Conservation (phyloP, 352 stramenopile genomes). For the Pythium monospermum region DNA sequence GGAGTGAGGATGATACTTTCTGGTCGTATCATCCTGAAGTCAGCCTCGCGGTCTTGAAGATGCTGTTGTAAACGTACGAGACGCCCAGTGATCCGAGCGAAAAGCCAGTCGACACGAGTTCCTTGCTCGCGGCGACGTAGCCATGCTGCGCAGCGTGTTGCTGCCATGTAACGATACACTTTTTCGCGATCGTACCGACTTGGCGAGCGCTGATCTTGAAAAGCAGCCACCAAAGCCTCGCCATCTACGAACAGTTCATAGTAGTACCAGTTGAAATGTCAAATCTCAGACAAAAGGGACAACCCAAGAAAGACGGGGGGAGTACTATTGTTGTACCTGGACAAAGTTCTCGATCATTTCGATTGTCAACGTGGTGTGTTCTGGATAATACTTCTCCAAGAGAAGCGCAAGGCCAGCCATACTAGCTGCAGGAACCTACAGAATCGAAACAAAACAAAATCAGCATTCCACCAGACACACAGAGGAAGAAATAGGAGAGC, state of each 20-base stretch:
- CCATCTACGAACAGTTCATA: constrained; percentile 43
- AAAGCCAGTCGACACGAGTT: constrained; percentile 60
- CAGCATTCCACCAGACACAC: background rate
- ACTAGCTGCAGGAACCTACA: constrained; percentile 65
- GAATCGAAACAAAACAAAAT: background rate
- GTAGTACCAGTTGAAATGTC: background rate
- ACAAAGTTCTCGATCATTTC: constrained; percentile 72
- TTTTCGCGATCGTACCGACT: constrained; percentile 50
- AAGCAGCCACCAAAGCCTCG: constrained; percentile 70
- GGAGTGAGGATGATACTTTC: background rate
- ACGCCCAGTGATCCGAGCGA: constrained; percentile 60
- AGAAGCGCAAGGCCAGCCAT: constrained; percentile 65
- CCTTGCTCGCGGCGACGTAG: constrained; percentile 59
- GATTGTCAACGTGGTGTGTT: constrained; percentile 59
- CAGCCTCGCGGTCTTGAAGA: constrained; percentile 31
- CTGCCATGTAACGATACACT: constrained; percentile 70
- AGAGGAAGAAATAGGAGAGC: background rate
- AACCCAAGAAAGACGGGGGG: background rate
- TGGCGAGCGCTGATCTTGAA: constrained; percentile 74
- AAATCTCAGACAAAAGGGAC: background rate
- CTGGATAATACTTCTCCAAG: constrained; percentile 76
- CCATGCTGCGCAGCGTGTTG: constrained; percentile 61
- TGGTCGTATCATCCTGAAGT: background rate
- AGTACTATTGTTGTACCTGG: constrained; percentile 35
- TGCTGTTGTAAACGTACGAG: constrained; percentile 51